Evolutionary conservation across 495 filamentous ascomycete genomes (phyloP).

Genomic region (Xylaria flabelliformis): DNA sequence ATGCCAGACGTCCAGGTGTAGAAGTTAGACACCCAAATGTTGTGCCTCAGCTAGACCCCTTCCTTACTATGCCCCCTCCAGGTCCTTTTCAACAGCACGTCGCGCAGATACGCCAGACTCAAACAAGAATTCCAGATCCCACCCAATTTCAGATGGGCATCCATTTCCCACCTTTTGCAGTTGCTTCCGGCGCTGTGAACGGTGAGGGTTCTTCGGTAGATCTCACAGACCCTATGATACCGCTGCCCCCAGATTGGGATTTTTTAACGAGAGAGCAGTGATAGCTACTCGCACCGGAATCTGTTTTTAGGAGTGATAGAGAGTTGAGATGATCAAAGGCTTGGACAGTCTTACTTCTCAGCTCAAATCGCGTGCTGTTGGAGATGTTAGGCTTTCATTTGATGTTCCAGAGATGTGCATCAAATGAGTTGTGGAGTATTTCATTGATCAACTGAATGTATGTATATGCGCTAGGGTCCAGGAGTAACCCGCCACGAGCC

Average conservation of each 20-base stretch:
- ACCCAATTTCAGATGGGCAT: constrained; percentile 1
- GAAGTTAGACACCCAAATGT: neutral
- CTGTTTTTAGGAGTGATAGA: neutral
- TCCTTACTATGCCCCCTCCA: neutral
- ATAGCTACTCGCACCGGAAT: neutral
- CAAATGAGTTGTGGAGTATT: neutral
- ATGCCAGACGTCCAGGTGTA: neutral
- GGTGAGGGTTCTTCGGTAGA: neutral
- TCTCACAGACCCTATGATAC: neutral
- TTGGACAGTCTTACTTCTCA: neutral
- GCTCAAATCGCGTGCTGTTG: neutral
- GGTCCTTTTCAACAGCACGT: neutral
- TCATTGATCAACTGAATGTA: neutral
- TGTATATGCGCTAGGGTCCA: neutral
- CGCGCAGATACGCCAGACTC: neutral
- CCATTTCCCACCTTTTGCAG: neutral
- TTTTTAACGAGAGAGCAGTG: neutral
- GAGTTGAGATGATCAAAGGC: neutral
- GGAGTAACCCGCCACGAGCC: neutral
- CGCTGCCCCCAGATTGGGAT: neutral
- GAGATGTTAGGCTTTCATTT: neutral
- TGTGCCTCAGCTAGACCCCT: neutral
- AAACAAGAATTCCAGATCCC: neutral
- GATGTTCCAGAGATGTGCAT: neutral
- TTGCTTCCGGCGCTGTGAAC: neutral